Conservation (phyloP, 2,329 filamentous ascomycete genomes). For the Rhynchosporium agropyri region DNA sequence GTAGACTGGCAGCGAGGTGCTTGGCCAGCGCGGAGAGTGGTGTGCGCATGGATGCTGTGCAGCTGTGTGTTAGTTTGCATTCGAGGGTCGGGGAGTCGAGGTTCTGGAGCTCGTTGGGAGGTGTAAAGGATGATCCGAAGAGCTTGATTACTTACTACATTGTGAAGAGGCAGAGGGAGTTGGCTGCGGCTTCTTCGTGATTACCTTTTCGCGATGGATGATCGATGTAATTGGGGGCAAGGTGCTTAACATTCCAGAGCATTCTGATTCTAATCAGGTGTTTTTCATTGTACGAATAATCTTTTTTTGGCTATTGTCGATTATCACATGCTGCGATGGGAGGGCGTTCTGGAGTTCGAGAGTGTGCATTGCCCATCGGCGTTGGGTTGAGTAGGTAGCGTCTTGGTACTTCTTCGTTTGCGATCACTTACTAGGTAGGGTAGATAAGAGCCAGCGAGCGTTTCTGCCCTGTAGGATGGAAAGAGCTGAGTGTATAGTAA, state of each 20-base stretch:
- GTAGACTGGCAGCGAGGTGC: constrained; percentile 56
- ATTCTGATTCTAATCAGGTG: too few relatives aligned
- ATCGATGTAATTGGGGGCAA: constrained; percentile 8
- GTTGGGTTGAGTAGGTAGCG: neutral
- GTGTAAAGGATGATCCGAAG: constrained; percentile 70
- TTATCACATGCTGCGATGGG: neutral
- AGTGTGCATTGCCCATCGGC: neutral
- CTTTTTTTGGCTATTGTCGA: neutral
- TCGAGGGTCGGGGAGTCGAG: constrained; percentile 57
- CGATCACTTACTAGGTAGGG: neutral
- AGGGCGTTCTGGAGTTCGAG: constrained; percentile 12
- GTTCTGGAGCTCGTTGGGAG: constrained; percentile 71
- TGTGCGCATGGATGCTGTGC: constrained; percentile 74
- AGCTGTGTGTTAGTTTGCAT: constrained; percentile 75
- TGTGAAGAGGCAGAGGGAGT: constrained; percentile 67
- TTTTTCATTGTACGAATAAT: neutral
- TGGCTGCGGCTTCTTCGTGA: constrained; percentile 29
- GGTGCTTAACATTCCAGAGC: constrained; percentile 1
- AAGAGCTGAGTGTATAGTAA: constrained; percentile 1
- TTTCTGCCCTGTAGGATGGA: neutral
- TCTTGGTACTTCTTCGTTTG: neutral
- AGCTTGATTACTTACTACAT: constrained; percentile 82
- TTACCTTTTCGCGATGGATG: neutral
- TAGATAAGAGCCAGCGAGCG: neutral
- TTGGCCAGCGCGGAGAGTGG: constrained; percentile 63